Evolutionary conservation across 1,284 basidiomycete genomes (phyloP).

Genomic region (Porodaedalea pini): DNA sequence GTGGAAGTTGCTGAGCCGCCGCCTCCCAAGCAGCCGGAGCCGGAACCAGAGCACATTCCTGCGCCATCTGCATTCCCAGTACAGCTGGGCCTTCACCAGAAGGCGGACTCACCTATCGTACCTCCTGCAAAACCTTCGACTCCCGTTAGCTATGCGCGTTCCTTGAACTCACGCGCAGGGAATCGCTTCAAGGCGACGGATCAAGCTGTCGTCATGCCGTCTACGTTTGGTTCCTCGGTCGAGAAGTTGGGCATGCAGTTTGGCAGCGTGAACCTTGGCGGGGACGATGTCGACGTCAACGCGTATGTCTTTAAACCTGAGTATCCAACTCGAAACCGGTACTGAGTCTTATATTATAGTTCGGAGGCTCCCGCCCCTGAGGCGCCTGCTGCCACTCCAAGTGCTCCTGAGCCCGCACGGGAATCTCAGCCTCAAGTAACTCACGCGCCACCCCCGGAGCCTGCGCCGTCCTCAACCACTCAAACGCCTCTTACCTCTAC

Average conservation of each 20-base stretch:
- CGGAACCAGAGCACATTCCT: slow-evolving; percentile 28
- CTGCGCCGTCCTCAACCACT: slow-evolving; percentile 32
- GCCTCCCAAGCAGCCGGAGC: slow-evolving; percentile 31
- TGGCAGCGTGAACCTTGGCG: slow-evolving; percentile 69
- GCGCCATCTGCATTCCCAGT: slow-evolving; percentile 31
- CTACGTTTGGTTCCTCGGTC: slow-evolving; percentile 50
- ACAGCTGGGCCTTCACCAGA: slow-evolving; percentile 29
- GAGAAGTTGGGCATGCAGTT: slow-evolving; percentile 84
- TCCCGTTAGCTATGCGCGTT: slow-evolving; percentile 39
- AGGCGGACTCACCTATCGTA: slow-evolving; percentile 32
- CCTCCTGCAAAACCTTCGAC: slow-evolving; percentile 36
- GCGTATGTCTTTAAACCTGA: slow-evolving; percentile 36
- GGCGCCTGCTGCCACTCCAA: slow-evolving; percentile 32
- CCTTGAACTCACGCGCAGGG: slow-evolving; percentile 39
- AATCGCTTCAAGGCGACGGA: slow-evolving; percentile 66
- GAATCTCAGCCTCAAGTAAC: slow-evolving; percentile 21
- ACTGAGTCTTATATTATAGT: not conserved
- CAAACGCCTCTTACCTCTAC: slow-evolving; percentile 30
- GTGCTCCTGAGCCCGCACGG: slow-evolving; percentile 31
- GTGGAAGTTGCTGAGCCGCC: slow-evolving; percentile 16
- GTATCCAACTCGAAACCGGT: not conserved
- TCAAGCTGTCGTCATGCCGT: slow-evolving; percentile 73
- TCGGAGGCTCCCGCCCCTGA: slow-evolving; percentile 24
- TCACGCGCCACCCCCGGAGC: slow-evolving; percentile 23
- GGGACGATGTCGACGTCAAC: slow-evolving; percentile 47